These are phyloP conservation scores for Cytospora paraplurivora DNA, from an alignment of 2,329 filamentous ascomycete genomes.

Conservation along the genomic window DNA sequence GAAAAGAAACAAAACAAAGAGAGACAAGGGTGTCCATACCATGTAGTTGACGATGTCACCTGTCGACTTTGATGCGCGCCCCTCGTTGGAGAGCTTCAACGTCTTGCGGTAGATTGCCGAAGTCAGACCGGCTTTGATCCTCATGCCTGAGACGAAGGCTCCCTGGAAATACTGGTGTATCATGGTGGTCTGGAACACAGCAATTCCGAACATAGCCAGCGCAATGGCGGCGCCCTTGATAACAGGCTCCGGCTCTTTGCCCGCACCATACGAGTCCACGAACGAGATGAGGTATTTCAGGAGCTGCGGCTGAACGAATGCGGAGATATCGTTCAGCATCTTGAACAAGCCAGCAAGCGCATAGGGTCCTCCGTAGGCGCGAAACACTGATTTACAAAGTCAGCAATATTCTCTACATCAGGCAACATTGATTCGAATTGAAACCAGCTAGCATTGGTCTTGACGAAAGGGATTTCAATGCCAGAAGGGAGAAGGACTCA, in stretches of 20 bases:
- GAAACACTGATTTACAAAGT: slow-evolving; percentile 57
- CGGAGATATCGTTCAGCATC: slow-evolving; percentile 78
- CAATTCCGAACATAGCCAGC: slow-evolving; percentile 87
- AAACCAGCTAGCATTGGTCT: neutral
- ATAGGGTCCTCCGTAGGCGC: slow-evolving; percentile 84
- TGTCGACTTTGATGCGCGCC: slow-evolving; percentile 82
- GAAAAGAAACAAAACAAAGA: neutral
- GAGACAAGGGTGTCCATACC: slow-evolving; percentile 39
- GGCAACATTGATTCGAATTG: neutral
- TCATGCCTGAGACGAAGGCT: slow-evolving; percentile 94
- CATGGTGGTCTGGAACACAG: slow-evolving; percentile 81
- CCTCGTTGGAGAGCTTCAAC: slow-evolving; percentile 88
- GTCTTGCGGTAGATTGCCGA: slow-evolving; percentile 93
- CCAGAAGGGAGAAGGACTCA: neutral
- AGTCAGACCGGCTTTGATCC: slow-evolving; percentile 87
- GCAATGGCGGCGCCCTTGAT: slow-evolving; percentile 86
- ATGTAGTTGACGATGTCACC: slow-evolving; percentile 99
- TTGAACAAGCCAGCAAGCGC: slow-evolving; percentile 83
- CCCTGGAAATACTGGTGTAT: slow-evolving; percentile 98
- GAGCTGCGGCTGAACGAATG: slow-evolving; percentile 90
- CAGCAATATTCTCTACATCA: neutral
- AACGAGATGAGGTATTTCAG: slow-evolving; percentile 82
- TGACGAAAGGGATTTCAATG: neutral
- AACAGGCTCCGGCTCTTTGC: slow-evolving; percentile 68
- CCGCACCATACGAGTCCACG: slow-evolving; percentile 71